Evolutionary conservation across 2,329 filamentous ascomycete genomes (phyloP), one percentile per base, ranked within the genome.

Genomic region (Pseudocercospora musae): DNA sequence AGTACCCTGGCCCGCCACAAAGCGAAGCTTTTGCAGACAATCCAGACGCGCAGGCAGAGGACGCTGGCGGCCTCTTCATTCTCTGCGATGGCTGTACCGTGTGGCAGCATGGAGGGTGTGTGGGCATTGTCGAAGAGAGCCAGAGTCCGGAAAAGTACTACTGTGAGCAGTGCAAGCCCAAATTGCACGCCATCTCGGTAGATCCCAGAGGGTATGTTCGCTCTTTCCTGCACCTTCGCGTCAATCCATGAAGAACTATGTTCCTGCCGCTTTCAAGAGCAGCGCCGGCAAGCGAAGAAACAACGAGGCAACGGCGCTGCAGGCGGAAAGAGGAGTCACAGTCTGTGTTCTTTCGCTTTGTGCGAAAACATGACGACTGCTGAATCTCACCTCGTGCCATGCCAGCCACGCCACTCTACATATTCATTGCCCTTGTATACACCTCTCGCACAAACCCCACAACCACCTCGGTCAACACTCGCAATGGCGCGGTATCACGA

Each of bases 81-180:
- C 94, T 98, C 81, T 99, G 95, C 84, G 95, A 98, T 78, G 84
- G 91, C 67, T 99, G 95, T 82, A 96, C 96, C 76, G 95, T 98
- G 66, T 99, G 94, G 95, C 95, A 99, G 77, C 95, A 99, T 76
- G 95, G 95, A 72, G 94, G 93, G 64, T 99, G 95, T 74, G 94
- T 99, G 63, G 94, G 95, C 64, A 96, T 99, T 73, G 92, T 96
- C 80, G 95, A 95, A 69, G 94, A 96, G 77, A 89, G 91, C 69
- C 89, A 90, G 75, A 94, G 91, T 68, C 95, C 95, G 9, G 94
- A 98, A 59, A 93, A 98, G 77, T 99, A 99, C 80, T 99, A 95
- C 75, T 99, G 95, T 79, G 95, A 99, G 79, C 86, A 92, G 76
- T 99, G 95, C 79, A 88, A 90, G 68, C 92, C 92, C 74, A 92